Evolutionary conservation across 1,139 yeast genomes (phyloP), one percentile per base, ranked within the genome.

Genomic region (Pichia sp.): DNA sequence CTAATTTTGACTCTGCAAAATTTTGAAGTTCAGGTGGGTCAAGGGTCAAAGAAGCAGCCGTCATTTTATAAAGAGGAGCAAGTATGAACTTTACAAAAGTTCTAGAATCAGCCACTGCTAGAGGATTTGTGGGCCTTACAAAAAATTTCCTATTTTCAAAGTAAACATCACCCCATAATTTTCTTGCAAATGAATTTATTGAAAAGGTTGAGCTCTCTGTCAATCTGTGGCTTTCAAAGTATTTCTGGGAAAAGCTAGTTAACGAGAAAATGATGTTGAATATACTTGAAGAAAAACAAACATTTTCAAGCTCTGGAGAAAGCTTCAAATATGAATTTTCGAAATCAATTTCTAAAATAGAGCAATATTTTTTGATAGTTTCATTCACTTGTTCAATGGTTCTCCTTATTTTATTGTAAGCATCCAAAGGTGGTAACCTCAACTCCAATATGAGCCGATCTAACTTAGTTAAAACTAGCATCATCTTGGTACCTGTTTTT

Each of bases 401-500:
- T 57, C 76, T 73, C 50, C 79, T 72, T 41, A 95, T 61, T 63
- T 95, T 91, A 62, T 77, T 74, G 62, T 82, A 88, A 0, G 90
- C 78, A 59, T 89, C 96, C 3, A 71, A 62, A 0, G 89, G 88
- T 0, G 96, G 89, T 10, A 93, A 70, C 56, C 81, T 75, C 46
- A 91, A 69, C 57, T 95, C 99, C 44, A 91, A 64, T 0, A 91
- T 76, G 19, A 93, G 71, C 53, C 97, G 71, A 66, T 95, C 99
- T 10, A 95, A 60, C 66, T 93, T 93, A 66, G 87, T 91, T n/a
- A 95, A 58, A 1, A 88, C 79, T 31, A 93, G 66, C 3, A 78
- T 68, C 13, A 90, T 65, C 0, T 85, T 79, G 1, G 82, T 63
- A 41, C 79, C 72, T 8, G 74, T 70, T 25, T 68, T 63, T 6